These are phyloP conservation scores for Solanum sejunctum DNA, from an alignment of 257 asterid species.

Conservation along the genomic window DNA sequence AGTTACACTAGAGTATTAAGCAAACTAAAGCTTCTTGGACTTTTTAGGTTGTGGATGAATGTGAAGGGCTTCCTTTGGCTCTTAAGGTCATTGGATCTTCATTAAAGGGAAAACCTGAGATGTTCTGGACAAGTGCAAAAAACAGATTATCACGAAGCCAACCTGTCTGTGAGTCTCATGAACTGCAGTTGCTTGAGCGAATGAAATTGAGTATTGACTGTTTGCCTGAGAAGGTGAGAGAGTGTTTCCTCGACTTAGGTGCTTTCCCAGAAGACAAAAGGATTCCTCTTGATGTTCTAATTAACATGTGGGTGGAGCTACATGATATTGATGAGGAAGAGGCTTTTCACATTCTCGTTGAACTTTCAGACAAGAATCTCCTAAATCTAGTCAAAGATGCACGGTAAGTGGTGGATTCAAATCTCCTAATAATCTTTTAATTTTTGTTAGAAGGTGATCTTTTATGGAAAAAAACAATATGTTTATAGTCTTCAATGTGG, in stretches of 20 bases:
- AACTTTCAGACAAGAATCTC: slow-evolving; percentile 83
- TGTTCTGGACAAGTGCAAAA: slow-evolving; percentile 71
- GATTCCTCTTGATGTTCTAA: slow-evolving; percentile 76
- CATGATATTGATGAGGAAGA: slow-evolving; percentile 78
- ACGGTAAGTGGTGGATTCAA: slow-evolving; percentile 25
- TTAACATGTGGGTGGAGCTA: slow-evolving; percentile 89
- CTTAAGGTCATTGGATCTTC: slow-evolving; percentile 87
- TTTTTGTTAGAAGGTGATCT: not conserved
- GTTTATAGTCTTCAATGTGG: not conserved
- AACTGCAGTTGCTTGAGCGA: slow-evolving; percentile 56
- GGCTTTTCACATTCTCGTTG: slow-evolving; percentile 68
- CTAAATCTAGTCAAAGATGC: slow-evolving; percentile 70
- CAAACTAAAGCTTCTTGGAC: not conserved
- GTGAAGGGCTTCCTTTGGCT: slow-evolving; percentile 86
- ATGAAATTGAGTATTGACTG: slow-evolving; percentile 75
- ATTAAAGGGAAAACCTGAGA: slow-evolving; percentile 67
- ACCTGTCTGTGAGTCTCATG: slow-evolving; percentile 74
- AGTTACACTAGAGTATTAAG: not conserved
- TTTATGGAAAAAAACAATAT: not conserved
- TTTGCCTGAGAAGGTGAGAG: slow-evolving; percentile 57
- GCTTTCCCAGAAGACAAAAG: slow-evolving; percentile 81
- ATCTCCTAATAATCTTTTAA: not conserved
- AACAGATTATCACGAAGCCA: slow-evolving; percentile 60
- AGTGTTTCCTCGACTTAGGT: slow-evolving; percentile 82
- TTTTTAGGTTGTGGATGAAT: slow-evolving; percentile 65